These are phyloP conservation scores for Litsea cubeba DNA, from an alignment of 164 flowering plant species.

Conservation along the genomic window DNA sequence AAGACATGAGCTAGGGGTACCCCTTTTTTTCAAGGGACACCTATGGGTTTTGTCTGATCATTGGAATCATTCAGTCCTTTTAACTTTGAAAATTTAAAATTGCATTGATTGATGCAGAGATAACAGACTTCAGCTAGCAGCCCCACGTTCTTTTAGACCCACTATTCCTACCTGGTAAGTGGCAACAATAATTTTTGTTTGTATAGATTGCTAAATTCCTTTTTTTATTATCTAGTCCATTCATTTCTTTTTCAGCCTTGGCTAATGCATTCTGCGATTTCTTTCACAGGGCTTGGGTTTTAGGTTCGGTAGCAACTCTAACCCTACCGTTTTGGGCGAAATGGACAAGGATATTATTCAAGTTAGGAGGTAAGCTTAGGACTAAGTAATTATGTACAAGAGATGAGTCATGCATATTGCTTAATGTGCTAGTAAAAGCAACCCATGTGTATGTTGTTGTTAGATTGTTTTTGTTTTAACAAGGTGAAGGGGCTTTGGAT, in stretches of 20 bases:
- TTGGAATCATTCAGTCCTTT: background rate
- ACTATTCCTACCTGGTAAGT: background rate
- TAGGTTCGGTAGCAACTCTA: background rate
- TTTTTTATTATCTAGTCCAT: background rate
- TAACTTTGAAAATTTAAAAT: background rate
- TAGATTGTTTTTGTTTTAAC: slow-evolving; percentile 6
- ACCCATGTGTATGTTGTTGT: too few relatives aligned
- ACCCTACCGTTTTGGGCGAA: background rate
- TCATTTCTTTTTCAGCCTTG: too few relatives aligned
- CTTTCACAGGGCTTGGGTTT: background rate
- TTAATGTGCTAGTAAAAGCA: too few relatives aligned
- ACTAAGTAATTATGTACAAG: too few relatives aligned
- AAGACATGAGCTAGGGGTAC: background rate
- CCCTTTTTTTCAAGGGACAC: background rate
- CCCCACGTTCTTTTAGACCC: background rate
- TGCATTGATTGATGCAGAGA: background rate
- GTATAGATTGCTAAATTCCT: background rate
- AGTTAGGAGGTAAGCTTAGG: background rate
- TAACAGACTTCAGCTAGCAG: background rate
- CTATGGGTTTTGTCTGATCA: background rate
- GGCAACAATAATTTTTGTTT: background rate
- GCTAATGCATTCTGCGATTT: too few relatives aligned
- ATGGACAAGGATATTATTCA: background rate
- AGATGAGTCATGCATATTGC: background rate
- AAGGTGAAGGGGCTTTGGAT: background rate